Evolutionary conservation across 352 stramenopile species (phyloP), one percentile per base, ranked within the genome.

Genomic region (Phytophthora podocarpi): DNA sequence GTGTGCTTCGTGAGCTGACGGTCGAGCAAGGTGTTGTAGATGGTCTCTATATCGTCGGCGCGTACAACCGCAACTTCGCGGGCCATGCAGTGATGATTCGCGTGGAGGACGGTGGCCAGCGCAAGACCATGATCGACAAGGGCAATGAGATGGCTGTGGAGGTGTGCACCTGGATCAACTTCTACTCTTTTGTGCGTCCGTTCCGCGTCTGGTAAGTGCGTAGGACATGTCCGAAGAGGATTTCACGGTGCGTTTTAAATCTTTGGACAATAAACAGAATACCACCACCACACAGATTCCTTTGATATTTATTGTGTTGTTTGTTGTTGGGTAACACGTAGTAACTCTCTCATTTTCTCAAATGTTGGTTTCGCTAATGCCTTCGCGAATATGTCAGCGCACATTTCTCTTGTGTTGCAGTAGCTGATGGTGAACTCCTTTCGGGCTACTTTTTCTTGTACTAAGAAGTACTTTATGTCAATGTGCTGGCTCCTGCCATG

Each of bases 381-480:
- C 8, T 50, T 43, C 3, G 34, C 47, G 5, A 43, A 50, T n/a
- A 59, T 59, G 20, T 59, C 51, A 35, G 51, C 51, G n/a, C 45
- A 31, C 39, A 59, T n/a, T n/a, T n/a, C n/a, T n/a, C n/a, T n/a
- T n/a, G n/a, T n/a, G n/a, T n/a, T n/a, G n/a, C n/a, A n/a, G n/a
- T n/a, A n/a, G n/a, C n/a, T n/a, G n/a, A n/a, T n/a, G n/a, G n/a
- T n/a, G n/a, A n/a, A n/a, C n/a, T n/a, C n/a, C n/a, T n/a, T n/a
- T n/a, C n/a, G n/a, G n/a, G n/a, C n/a, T n/a, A n/a, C n/a, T n/a
- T n/a, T n/a, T n/a, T n/a, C n/a, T n/a, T n/a, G n/a, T n/a, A n/a
- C n/a, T n/a, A n/a, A n/a, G n/a, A n/a, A n/a, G n/a, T n/a, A n/a
- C n/a, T n/a, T n/a, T n/a, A n/a, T n/a, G n/a, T n/a, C n/a, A n/a